Base-by-base conservation (phyloP, 768 basidiomycete genomes). In the Boletellus sp. region DNA sequence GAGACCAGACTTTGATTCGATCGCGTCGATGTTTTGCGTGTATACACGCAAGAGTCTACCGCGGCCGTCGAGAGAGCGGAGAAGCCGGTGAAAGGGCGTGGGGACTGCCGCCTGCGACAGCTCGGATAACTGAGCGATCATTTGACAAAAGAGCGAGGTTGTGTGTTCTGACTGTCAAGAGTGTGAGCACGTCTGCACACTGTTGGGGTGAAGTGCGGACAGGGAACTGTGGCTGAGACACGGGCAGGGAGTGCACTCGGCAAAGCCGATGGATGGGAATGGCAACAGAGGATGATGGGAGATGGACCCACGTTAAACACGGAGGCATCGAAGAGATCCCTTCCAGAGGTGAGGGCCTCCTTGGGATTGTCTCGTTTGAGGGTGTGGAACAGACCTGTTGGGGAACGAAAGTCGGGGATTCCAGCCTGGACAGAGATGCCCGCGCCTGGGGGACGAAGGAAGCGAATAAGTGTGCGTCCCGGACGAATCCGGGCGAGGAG, bases 21-120 rank as follows among this genome's bases (percentile, higher is more conserved):
- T 83, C 22, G 84, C 85, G 64, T 95, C 93, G 52, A 94, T 94
- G 69, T 95, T 94, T 73, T 95, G 93, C 0, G 93, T 94, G 68
- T 94, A 95, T 2, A 92, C 89, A 22, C 93, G 78, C 33, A 94
- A 76, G 4, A 95, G 79, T 53, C 79, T 78, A 4, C 88, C 86
- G 33, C 84, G 76, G 52, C 84, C 77, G 60, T 94, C 90, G 26
- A 94, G 80, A 26, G 76, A 62, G 37, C 84, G 85, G 26, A 95
- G 80, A 22, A 89, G 71, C 11, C 75, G 69, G 63, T 95, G 93
- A 60, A 94, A 94, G 1, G 83, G 73, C 4, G 93, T 94, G 8
- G 93, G 92, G 52, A 76, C 61, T 15, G 91, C 90, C 4, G 77
- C 73, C 47, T 80, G 74, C 1, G 92, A 85, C 22, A 92, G 72